Base-by-base conservation (phyloP, 2,329 filamentous ascomycete species). In the Lithohypha guttulata region DNA sequence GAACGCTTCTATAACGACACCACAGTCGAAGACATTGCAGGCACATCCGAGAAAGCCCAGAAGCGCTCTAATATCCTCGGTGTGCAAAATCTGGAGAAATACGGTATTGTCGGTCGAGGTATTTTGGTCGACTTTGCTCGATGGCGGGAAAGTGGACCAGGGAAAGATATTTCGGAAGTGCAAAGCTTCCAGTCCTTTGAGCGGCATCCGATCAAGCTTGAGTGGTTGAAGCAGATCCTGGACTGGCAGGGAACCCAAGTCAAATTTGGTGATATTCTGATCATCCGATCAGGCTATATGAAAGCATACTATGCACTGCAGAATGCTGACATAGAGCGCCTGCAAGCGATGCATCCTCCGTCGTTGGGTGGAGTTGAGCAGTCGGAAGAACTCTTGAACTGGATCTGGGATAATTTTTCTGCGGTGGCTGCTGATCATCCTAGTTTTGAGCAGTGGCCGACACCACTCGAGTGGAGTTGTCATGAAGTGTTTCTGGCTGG, bases 101-200 rank as follows among this genome's bases (percentile, higher is more conserved):
- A 60, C 18, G 61, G 62, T 2, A 59, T 68, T 18, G 59, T 64
- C 32, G 65, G 64, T 20, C 61, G 66, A 3, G 65, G 65, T n/a
- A 59, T 70, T n/a, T 57, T 70, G 14, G 49, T 69, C 14, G 66
- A 69, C 54, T 68, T 62, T 34, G 54, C 51, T 4, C 51, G 60
- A 1, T 72, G 63, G 59, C 62, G 63, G 6, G 53, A 61, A 13
- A 49, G 44, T 7, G 48, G 48, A 2, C 29, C 29, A 3, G 37
- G 37, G 9, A 8, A 19, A 4, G 20, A 32, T 9, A 22, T 33
- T 6, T 53, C 61, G n/a, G 50, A 46, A 1, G 55, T 64, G 7
- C 47, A 65, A n/a, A 57, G 60, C 1, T 52, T 52, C 31, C 26
- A 43, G 10, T 52, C 59, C 3, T 66, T 70, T 42, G 50, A 59